phyloP scores from a whole-genome alignment of 148 eudicot species.

The Euryodendron excelsum region DNA sequence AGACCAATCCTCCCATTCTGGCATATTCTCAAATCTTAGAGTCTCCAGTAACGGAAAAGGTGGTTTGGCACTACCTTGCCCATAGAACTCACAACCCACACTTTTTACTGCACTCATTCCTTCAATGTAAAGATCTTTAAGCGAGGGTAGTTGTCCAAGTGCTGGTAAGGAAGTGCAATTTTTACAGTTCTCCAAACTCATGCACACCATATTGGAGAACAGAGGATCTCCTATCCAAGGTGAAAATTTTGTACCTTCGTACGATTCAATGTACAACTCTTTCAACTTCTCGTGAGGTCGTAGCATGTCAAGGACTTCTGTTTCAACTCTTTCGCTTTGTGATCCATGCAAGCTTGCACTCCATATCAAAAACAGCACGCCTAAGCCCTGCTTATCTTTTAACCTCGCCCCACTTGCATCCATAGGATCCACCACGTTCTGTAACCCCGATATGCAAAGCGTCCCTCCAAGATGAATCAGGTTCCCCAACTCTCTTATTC shows the following conservation, averaged over 20 bases:
- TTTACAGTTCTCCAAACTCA: neutral
- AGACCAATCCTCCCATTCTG: constrained; percentile 20
- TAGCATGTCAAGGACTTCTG: constrained; percentile 14
- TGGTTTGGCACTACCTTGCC: neutral
- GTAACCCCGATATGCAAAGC: constrained; percentile 7
- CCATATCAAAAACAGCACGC: constrained; percentile 12
- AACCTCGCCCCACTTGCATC: constrained; percentile 14
- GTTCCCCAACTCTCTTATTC: constrained; percentile 14
- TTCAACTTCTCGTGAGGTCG: constrained; percentile 11
- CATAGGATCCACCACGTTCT: constrained; percentile 1
- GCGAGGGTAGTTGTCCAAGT: constrained; percentile 4
- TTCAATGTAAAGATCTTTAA: constrained; percentile 4
- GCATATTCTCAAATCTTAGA: constrained; percentile 16
- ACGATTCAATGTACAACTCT: neutral
- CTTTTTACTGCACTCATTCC: neutral
- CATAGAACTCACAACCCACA: constrained; percentile 22
- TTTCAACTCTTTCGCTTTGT: neutral
- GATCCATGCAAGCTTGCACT: neutral
- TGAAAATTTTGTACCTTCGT: constrained; percentile 8
- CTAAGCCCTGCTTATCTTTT: neutral
- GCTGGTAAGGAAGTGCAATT: constrained; percentile 13
- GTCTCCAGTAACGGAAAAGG: constrained; percentile 23
- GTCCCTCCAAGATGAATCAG: constrained; percentile 12
- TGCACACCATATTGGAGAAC: neutral
- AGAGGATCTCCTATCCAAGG: neutral